Evolutionary conservation across 306 rosid genomes (phyloP), one percentile per base, ranked within the genome.

Genomic region (Ormosia emarginata): DNA sequence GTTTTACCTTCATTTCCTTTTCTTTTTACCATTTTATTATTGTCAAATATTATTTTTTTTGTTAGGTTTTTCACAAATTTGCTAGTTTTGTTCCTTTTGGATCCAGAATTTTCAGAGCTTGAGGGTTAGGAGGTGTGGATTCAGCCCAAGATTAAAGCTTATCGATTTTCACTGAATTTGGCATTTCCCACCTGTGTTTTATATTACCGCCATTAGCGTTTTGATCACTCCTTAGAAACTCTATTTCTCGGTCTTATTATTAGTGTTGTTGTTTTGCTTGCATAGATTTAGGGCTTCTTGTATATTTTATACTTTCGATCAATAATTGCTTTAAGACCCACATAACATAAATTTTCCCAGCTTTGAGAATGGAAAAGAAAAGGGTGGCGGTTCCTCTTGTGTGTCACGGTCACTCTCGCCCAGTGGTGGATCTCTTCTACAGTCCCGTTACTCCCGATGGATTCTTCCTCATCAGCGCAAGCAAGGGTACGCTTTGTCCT

Each of bases 321-420:
- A 29, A 49, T 44, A 55, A 17, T 78, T 57, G 10, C 4, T 6
- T 39, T 78, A 53, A 40, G 3, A 41, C 7, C 8, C 14, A 15
- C 43, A 57, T 39, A 74, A 15, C 74, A 6, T 69, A 41, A 67
- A 57, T 39, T 18, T 71, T 15, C 18, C 13, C 37, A 34, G 40
- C 9, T 24, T 24, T 24, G 71, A 67, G 58, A 67, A 90, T 94
- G 98, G 98, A 94, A 18, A 94, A 92, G 97, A 94, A 94, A 85
- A 92, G 68, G 86, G 88, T 91, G 78, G 86, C 88, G 12, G 80
- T 91, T 67, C 98, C 98, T 12, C 93, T 94, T 29, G 96, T 92
- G 18, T 94, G 98, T 81, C 98, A 91, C 69, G 98, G 98, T 5
- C 97, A 94, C 86, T 94, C 98, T 70, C 93, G 98, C 41, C 98